Percentiles rank a stretch among this genome's conserved stretches.
These are phyloP conservation scores for Chalciporus chontae DNA, from an alignment of 768 basidiomycete species.

Conservation along the genomic window DNA sequence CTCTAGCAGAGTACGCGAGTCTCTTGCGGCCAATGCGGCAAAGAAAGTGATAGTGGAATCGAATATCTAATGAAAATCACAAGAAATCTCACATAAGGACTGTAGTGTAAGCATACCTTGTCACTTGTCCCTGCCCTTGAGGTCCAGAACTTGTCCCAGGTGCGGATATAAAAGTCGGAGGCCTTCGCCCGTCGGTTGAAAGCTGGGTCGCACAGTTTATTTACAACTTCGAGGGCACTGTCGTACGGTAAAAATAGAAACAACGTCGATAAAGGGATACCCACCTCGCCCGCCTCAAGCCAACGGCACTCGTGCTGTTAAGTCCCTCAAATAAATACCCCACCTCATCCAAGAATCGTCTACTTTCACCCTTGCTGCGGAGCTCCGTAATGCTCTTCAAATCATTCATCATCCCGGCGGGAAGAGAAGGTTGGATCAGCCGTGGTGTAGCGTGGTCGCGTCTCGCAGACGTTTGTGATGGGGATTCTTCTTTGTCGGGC, in stretches of 20 bases:
- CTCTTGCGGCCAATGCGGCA: slow-evolving; percentile 57
- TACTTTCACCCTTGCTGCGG: slow-evolving; percentile 73
- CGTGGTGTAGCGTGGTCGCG: slow-evolving; percentile 27
- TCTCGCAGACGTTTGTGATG: slow-evolving; percentile 5
- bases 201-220: slow-evolving; percentile 67
- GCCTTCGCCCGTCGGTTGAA: slow-evolving; percentile 79
- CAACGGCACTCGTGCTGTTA: slow-evolving; percentile 45
- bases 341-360: slow-evolving; percentile 79
- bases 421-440: slow-evolving; percentile 40
- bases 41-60: slow-evolving; percentile 64
- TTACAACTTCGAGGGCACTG: slow-evolving; percentile 75
- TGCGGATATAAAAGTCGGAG: slow-evolving; percentile 64
- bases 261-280: not conserved
- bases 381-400: slow-evolving; percentile 79
- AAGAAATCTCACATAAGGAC: not conserved
- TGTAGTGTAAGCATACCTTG: slow-evolving; percentile 42
- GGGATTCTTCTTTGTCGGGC: slow-evolving; percentile 19
- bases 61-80: slow-evolving; percentile 45
- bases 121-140: slow-evolving; percentile 60
- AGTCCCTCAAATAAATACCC: slow-evolving; percentile 85
- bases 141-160: slow-evolving; percentile 62
- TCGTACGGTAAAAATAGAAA: not conserved
- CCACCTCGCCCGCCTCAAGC: slow-evolving; percentile 68
- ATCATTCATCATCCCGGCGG: slow-evolving; percentile 65
- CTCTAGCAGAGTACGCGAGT: slow-evolving; percentile 51